These are phyloP conservation scores for Trichophaea hybrida DNA, from an alignment of 2,329 filamentous ascomycete species.

Conservation along the genomic window DNA sequence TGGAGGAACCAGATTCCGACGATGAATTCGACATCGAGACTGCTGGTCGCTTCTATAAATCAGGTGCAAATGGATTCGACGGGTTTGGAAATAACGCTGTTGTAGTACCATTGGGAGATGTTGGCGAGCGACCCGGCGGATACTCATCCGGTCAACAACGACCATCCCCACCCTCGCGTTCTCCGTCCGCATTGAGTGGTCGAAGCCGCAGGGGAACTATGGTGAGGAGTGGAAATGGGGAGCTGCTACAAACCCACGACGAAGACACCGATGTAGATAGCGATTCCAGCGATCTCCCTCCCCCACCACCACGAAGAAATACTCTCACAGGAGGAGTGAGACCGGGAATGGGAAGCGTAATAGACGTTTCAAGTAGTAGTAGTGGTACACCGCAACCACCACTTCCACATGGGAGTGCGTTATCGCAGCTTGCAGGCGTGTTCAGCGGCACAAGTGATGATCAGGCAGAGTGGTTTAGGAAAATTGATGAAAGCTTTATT, in stretches of 20 bases:
- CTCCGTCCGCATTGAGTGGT: constrained; percentile 2
- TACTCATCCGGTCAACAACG: constrained; percentile 17
- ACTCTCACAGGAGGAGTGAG: constrained; percentile 10
- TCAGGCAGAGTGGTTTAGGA: constrained; percentile 75
- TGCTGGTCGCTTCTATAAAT: constrained; percentile 59
- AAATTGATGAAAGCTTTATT: constrained; percentile 90
- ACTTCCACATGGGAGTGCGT: constrained; percentile 24
- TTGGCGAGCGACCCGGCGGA: background rate
- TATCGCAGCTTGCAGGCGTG: constrained; percentile 33
- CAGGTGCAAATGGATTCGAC: background rate
- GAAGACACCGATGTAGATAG: constrained; percentile 32
- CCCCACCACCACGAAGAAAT: constrained; percentile 20
- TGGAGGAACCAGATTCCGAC: constrained; percentile 93
- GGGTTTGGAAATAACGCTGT: constrained; percentile 4
- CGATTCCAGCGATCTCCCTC: constrained; percentile 42
- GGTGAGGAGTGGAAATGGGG: constrained; percentile 1
- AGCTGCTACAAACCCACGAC: constrained; percentile 4
- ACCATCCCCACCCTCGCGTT: constrained; percentile 9
- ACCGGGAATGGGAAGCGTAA: constrained; percentile 14
- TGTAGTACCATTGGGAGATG: background rate
- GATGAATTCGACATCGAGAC: constrained; percentile 96
- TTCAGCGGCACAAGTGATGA: constrained; percentile 68
- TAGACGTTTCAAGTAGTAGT: constrained; percentile 32
- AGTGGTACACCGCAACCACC: constrained; percentile 35
- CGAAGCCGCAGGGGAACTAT: constrained; percentile 11